Base-by-base conservation (phyloP, 2,329 filamentous ascomycete species). In the Tolypocladium tropicale region DNA sequence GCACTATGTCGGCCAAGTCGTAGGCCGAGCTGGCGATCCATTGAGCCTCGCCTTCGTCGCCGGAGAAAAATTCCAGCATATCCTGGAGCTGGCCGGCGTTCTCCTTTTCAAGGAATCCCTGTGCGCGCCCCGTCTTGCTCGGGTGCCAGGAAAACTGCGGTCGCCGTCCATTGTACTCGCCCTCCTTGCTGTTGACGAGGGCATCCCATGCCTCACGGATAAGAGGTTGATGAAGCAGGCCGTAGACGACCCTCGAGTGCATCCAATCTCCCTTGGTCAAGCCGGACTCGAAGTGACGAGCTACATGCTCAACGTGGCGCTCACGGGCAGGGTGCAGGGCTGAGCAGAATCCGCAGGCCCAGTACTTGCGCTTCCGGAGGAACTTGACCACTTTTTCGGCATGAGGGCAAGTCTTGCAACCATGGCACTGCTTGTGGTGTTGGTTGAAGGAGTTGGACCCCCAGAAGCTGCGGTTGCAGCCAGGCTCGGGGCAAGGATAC, bases 331-430 rank as follows among this genome's bases (percentile, higher is more conserved):
- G 78, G 57, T 85, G 77, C 46, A 86, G 75, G 18, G 78, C 79
- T 4, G 80, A 83, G 63, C 84, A 88, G 69, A 87, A 86, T 30
- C 84, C 84, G 60, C 84, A 88, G 1, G 83, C 84, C 80, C 83
- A 88, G 41, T 84, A 82, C 68, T 82, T 83, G 61, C 83, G 78
- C 72, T 85, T 84, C 58, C 78, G 78, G 58, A 83, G 77, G 54
- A 83, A 83, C 63, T 78, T 79, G 64, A 84, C 82, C 23, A 85
- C 82, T 61, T 80, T 80, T 61, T 85, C 80, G 52, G 83, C 82
- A 62, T 86, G 83, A 6, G 83, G 83, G 60, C 83, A 86, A 4
- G 82, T 82, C 64, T 82, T 82, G 70, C 82, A 84, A 58, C 80
- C 78, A 64, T 86, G 83, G 57, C 82, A 80, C 56, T 83, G 81